Evolutionary conservation across 768 basidiomycete species (phyloP).

Genomic region (Multifurca ochricompacta): DNA sequence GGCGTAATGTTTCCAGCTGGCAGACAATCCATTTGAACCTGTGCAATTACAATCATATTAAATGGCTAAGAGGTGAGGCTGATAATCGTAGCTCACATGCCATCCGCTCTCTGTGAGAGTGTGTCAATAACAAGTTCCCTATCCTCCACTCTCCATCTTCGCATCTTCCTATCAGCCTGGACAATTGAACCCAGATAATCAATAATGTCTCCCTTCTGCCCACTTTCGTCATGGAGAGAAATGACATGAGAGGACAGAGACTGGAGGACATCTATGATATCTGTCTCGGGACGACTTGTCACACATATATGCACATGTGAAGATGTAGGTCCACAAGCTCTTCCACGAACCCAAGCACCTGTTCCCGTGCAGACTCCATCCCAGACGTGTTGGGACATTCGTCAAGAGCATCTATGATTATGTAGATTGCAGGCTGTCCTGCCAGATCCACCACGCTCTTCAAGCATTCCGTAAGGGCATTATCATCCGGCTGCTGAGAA

Average conservation of each 20-base stretch:
- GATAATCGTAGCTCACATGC: background rate
- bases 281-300: background rate
- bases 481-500: background rate
- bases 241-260: background rate
- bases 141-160: background rate
- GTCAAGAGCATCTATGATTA: background rate
- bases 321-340: background rate
- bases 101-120: background rate
- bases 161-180: background rate
- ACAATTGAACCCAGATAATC: background rate
- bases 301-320: background rate
- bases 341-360: background rate
- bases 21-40: constrained; percentile 1
- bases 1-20: background rate
- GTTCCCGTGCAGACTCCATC: background rate
- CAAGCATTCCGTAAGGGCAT: background rate
- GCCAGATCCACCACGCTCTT: background rate
- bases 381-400: background rate
- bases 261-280: background rate
- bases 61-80: background rate
- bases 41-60: too few relatives aligned
- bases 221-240: background rate
- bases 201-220: background rate
- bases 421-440: background rate
- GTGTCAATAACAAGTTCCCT: background rate